Evolutionary conservation across 1,139 yeast genomes (phyloP).

Genomic region (Protomyces inouyei): DNA sequence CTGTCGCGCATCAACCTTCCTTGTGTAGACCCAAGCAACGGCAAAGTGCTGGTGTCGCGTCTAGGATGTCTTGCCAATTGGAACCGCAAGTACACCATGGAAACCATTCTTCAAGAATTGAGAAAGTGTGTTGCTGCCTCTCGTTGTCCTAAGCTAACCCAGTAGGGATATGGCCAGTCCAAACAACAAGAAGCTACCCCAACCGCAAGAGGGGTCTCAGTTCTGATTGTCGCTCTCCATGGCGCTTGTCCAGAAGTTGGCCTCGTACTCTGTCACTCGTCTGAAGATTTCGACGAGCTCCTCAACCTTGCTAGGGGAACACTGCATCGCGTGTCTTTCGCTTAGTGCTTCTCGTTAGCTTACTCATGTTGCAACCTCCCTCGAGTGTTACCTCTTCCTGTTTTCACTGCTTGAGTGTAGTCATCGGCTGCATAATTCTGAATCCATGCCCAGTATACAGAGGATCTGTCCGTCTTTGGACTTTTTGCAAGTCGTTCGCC

Average conservation of each 20-base stretch:
- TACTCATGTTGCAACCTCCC: not conserved
- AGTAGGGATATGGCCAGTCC: constrained; percentile 71
- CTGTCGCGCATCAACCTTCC: constrained; percentile 83
- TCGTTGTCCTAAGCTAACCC: not conserved
- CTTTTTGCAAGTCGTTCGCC: constrained; percentile 8
- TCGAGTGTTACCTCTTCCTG: constrained; percentile 41
- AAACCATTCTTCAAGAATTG: constrained; percentile 77
- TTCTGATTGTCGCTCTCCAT: not conserved
- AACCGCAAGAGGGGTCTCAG: constrained; percentile 74
- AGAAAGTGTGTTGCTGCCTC: constrained; percentile 47
- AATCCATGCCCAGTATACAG: constrained; percentile 54
- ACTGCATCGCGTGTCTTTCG: constrained; percentile 7
- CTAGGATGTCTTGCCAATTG: constrained; percentile 74
- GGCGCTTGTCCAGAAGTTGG: constrained; percentile 21
- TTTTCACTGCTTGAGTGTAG: constrained; percentile 50
- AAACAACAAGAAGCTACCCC: constrained; percentile 75
- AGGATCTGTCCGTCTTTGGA: constrained; percentile 30
- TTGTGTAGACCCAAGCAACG: constrained; percentile 66
- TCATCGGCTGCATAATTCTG: constrained; percentile 56
- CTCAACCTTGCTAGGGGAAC: constrained; percentile 7
- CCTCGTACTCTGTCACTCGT: constrained; percentile 25
- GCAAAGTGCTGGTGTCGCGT: constrained; percentile 46
- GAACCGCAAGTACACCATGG: constrained; percentile 89
- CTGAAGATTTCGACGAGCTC: constrained; percentile 24
- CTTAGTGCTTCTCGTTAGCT: not conserved